Evolutionary conservation across 208 protist genomes (phyloP), one percentile per base, ranked within the genome.

Genomic region (Naegleria lovaniensis): DNA sequence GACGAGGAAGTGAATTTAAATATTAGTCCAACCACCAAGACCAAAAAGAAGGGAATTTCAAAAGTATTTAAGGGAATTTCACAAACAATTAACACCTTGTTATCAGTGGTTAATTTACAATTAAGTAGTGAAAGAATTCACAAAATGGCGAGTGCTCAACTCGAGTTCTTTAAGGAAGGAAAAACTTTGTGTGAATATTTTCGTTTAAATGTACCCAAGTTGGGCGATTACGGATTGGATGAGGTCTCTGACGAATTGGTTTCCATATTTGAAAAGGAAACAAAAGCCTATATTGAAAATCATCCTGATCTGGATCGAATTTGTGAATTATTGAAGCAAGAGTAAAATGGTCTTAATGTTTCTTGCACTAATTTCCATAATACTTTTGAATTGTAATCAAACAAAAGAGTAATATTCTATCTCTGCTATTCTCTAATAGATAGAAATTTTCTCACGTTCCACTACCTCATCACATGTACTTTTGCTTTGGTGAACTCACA

Each of bases 171-270:
- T 9, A 79, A 79, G 67, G 67, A 79, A 36, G 67, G 67, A 79
- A 79, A 79, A 33, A 15, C 25, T 36, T 79, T 79, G 67, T 79
- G 67, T 79, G 67, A 79, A 79, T 79, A 79, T 33, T 79, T 79
- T 79, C 19, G 67, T 36, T 79, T 79, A 33, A 79, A 79, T 79
- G 29, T 36, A 36, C 29, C 29, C n/a, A n/a, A n/a, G 16, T 79
- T 79, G 16, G 16, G 29, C 7, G 67, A 79, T 29, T 36, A 79
- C 6, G 29, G 29, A 36, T 13, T 79, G 0, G 67, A 79, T 79
- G 67, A 79, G 9, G 25, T 36, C 9, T 19, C 19, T 79, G 67
- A 79, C 36, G 67, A 79, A 36, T 36, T 79, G 36, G 19, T 79
- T 0, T 0, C 16, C 25, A 11, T 79, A 25, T 79, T 79, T 9